Percentiles rank a stretch among this genome's conserved stretches.
phyloP scores from a whole-genome alignment of 108 stramenopile genomes.

The Discostella stelligeroides region DNA sequence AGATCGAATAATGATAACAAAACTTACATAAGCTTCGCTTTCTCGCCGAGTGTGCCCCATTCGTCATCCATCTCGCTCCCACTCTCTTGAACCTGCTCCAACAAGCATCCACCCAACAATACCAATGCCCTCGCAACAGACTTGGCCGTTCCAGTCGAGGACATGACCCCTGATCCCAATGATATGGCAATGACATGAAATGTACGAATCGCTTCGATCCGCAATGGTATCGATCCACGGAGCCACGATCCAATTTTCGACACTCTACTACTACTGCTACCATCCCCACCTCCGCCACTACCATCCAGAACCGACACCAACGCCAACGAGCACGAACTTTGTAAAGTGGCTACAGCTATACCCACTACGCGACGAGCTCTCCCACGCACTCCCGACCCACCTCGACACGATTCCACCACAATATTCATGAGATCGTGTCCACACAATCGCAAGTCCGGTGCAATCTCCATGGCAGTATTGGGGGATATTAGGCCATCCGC shows the following conservation, averaged over 20 bases:
- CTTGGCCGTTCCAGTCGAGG: conserved; percentile 23
- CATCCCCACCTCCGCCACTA: not conserved
- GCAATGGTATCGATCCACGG: conserved; percentile 45
- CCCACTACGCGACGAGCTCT: conserved; percentile 34
- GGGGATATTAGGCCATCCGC: conserved; percentile 35
- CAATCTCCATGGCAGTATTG: conserved; percentile 36
- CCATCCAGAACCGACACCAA: conserved; percentile 31
- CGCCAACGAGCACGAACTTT: conserved; percentile 27
- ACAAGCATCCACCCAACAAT: conserved; percentile 44
- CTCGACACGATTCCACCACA: conserved; percentile 32
- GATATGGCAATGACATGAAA: conserved; percentile 25
- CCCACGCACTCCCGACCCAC: conserved; percentile 22
- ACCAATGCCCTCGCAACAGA: conserved; percentile 33
- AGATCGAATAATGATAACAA: not conserved
- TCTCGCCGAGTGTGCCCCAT: conserved; percentile 42
- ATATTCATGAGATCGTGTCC: conserved; percentile 39
- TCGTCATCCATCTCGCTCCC: conserved; percentile 18
- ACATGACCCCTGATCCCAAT: conserved; percentile 42
- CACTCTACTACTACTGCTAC: not conserved
- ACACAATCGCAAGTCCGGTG: conserved; percentile 25
- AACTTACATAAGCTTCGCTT: conserved; percentile 33
- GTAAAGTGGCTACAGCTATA: conserved; percentile 37
- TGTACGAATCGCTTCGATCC: conserved; percentile 19
- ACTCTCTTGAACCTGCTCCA: conserved; percentile 34
- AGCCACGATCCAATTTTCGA: conserved; percentile 19